Conservation (phyloP, 345 rosid genomes). For the Bruguiera gymnorhiza region DNA sequence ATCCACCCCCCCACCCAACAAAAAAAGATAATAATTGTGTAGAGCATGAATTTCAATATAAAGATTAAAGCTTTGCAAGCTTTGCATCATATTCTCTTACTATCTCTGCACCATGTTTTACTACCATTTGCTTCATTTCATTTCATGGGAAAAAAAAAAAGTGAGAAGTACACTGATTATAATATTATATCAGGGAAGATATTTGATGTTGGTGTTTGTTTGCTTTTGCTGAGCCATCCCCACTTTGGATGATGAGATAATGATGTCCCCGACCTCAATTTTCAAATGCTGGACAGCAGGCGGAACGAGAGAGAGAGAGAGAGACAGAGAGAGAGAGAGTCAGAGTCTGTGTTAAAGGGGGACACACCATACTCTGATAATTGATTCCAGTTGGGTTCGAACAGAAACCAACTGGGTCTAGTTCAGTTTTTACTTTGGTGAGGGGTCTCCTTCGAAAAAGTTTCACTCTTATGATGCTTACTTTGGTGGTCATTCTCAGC, state of each 20-base stretch:
- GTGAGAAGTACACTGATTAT: constrained; percentile 4
- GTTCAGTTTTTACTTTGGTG: constrained; percentile 22
- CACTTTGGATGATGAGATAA: constrained; percentile 79
- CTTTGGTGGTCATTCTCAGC: constrained; percentile 33
- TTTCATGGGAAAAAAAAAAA: not conserved
- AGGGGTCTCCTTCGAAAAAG: constrained; percentile 31
- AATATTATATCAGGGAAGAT: constrained; percentile 16
- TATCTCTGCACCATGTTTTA: not conserved
- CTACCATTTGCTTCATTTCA: constrained; percentile 1
- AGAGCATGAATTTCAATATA: too few species aligned
- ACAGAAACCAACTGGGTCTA: constrained; percentile 42
- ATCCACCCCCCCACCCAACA: too few species aligned
- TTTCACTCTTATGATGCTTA: constrained; percentile 28
- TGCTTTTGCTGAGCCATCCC: constrained; percentile 42
- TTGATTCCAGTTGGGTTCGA: constrained; percentile 56
- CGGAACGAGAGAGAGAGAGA: constrained; percentile 9
- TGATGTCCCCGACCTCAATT: constrained; percentile 46
- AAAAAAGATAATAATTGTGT: too few species aligned
- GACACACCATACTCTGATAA: constrained; percentile 33
- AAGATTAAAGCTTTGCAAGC: too few species aligned
- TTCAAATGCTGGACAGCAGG: constrained; percentile 39
- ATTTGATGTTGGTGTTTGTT: constrained; percentile 30
- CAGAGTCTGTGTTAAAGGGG: constrained; percentile 1
- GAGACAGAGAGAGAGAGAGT: constrained; percentile 25
- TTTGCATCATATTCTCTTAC: too few species aligned